A percentile compares a stretch with the other conserved stretches of the same genome.
Evolutionary conservation across 1,284 basidiomycete genomes (phyloP).

Genomic region (Moesziomyces antarcticus): DNA sequence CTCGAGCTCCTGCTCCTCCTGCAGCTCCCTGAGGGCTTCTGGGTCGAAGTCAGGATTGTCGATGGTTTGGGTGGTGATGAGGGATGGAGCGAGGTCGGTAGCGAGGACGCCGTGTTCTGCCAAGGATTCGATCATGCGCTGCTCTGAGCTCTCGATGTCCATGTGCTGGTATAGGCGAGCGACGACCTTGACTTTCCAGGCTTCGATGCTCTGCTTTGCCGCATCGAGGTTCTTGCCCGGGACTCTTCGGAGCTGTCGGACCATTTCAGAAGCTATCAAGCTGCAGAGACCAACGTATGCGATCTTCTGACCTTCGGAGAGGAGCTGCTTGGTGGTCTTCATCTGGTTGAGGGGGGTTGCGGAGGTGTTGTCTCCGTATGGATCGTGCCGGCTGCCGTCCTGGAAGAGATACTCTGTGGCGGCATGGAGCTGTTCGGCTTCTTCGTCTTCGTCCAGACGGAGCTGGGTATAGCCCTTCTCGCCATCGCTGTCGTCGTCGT

Average conservation of each 20-base stretch:
- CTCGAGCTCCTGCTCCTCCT: constrained; percentile 30
- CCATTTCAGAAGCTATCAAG: constrained; percentile 58
- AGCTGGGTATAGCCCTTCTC: constrained; percentile 65
- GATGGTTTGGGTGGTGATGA: constrained; percentile 64
- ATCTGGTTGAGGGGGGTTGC: constrained; percentile 66
- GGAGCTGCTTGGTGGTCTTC: constrained; percentile 65
- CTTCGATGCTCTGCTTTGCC: constrained; percentile 53
- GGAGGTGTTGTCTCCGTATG: constrained; percentile 41
- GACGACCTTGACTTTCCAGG: constrained; percentile 65
- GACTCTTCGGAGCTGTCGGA: constrained; percentile 45
- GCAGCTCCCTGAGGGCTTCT: constrained; percentile 36
- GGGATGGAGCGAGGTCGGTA: constrained; percentile 63
- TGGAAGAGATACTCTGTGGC: constrained; percentile 66
- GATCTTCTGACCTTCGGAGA: constrained; percentile 65
- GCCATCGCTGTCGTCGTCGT: constrained; percentile 46
- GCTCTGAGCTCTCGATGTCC: constrained; percentile 64
- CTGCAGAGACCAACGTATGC: constrained; percentile 67
- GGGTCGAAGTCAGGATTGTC: constrained; percentile 66
- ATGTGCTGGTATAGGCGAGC: constrained; percentile 67
- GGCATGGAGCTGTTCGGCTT: constrained; percentile 62
- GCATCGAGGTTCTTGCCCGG: constrained; percentile 51
- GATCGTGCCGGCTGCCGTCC: constrained; percentile 51
- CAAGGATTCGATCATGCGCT: constrained; percentile 66
- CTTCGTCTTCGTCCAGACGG: constrained; percentile 65
- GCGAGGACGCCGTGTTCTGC: constrained; percentile 64